phyloP scores from a whole-genome alignment of 768 basidiomycete species.

The Lactarius vividus region DNA sequence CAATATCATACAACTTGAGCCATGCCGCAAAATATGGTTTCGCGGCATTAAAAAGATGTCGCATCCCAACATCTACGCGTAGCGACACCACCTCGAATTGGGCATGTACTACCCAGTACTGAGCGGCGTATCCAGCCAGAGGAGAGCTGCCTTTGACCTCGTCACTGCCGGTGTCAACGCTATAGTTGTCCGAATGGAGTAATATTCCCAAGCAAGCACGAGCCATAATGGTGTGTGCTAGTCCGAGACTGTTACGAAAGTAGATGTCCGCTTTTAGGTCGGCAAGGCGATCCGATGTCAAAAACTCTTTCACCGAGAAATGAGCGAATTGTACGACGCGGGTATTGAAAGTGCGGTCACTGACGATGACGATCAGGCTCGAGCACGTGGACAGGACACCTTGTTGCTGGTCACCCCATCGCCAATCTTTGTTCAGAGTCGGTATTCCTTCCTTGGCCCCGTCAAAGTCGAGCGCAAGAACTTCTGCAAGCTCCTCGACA shows the following conservation, averaged over 20 bases:
- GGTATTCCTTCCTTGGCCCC: neutral
- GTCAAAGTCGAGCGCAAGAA: neutral
- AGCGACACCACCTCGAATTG: neutral
- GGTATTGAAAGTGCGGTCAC: neutral
- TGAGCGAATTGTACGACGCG: neutral
- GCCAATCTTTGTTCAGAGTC: neutral
- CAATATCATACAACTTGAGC: neutral
- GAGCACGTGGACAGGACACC: neutral
- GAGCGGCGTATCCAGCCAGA: neutral
- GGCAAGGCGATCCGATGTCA: neutral
- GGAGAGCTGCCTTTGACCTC: neutral
- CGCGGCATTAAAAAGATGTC: neutral
- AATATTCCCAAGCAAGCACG: neutral
- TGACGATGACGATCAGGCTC: neutral
- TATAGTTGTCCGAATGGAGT: neutral
- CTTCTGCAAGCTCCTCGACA: neutral
- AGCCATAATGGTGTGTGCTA: neutral
- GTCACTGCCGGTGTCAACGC: neutral
- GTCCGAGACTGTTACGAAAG: neutral
- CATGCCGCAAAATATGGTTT: neutral
- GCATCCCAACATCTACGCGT: neutral
- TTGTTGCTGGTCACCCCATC: neutral
- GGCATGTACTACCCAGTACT: neutral
- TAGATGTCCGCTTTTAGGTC: neutral
- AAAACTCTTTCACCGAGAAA: neutral